These are phyloP conservation scores for Podila verticillata DNA, from an alignment of 192 early-diverging fungal genomes.

Conservation along the genomic window DNA sequence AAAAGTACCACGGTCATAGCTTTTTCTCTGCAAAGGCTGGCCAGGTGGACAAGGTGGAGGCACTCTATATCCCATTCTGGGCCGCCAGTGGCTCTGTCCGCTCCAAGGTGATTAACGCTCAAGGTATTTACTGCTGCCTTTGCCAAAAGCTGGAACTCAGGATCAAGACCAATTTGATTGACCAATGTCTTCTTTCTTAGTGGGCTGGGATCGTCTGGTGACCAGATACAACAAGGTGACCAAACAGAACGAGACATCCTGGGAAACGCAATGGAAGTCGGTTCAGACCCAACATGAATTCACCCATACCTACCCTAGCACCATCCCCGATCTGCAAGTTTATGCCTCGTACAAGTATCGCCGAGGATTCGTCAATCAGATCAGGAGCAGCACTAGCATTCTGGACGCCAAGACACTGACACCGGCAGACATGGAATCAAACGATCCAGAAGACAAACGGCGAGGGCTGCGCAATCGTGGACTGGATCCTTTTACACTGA, in stretches of 20 bases:
- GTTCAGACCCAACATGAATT: conserved; percentile 50
- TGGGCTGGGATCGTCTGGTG: conserved; percentile 57
- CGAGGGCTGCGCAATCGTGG: conserved; percentile 42
- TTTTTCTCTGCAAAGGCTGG: conserved; percentile 58
- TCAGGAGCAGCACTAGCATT: conserved; percentile 53
- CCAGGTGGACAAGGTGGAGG: conserved; percentile 49
- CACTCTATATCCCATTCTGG: conserved; percentile 64
- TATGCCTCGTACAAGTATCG: conserved; percentile 63
- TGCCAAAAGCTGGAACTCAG: no score
- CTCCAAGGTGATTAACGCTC: conserved; percentile 56
- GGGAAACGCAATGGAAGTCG: conserved; percentile 59
- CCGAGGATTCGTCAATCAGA: conserved; percentile 58
- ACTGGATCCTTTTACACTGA: conserved; percentile 59
- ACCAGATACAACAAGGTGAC: conserved; percentile 54
- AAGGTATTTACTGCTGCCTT: conserved; percentile 37
- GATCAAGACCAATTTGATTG: no score
- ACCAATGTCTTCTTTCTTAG: conserved; percentile 1
- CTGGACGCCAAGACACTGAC: conserved; percentile 41
- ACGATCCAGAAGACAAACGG: conserved; percentile 13
- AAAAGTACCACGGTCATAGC: conserved; percentile 61
- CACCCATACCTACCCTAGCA: conserved; percentile 41
- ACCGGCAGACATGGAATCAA: conserved; percentile 52
- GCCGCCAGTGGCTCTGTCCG: conserved; percentile 56
- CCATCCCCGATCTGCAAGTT: conserved; percentile 53
- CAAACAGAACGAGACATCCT: conserved; percentile 53